Evolutionary conservation across 2,329 filamentous ascomycete species (phyloP).

Genomic region (Neonectria punicea): DNA sequence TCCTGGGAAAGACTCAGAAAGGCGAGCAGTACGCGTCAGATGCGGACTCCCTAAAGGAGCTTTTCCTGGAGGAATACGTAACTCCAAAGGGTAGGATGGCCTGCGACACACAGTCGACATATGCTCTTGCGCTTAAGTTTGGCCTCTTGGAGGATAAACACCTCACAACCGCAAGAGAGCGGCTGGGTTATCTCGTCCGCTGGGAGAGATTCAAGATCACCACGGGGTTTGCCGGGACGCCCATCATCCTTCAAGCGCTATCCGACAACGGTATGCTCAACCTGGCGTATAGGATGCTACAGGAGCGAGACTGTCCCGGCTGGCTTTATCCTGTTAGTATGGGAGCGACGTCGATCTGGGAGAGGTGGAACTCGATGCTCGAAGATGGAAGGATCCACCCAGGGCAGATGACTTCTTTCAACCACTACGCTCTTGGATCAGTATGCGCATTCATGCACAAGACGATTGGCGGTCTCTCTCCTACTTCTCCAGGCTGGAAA

Average conservation of each 20-base stretch:
- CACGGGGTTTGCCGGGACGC: slow-evolving; percentile 56
- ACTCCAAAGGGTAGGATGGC: background rate
- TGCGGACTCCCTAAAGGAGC: background rate
- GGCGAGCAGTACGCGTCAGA: background rate
- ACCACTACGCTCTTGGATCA: slow-evolving; percentile 59
- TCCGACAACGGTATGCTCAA: slow-evolving; percentile 42
- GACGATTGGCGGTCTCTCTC: slow-evolving; percentile 53
- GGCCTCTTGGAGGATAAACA: slow-evolving; percentile 2
- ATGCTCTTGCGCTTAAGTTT: slow-evolving; percentile 4
- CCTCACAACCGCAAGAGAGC: background rate
- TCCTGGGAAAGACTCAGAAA: background rate
- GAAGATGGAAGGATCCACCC: slow-evolving; percentile 55
- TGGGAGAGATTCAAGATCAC: slow-evolving; percentile 44
- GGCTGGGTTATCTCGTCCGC: background rate
- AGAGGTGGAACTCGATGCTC: slow-evolving; percentile 59
- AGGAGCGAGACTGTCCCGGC: slow-evolving; percentile 54
- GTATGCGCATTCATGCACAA: slow-evolving; percentile 58
- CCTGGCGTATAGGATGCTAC: slow-evolving; percentile 57
- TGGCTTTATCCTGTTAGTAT: slow-evolving; percentile 60
- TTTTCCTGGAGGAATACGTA: background rate
- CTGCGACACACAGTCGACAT: slow-evolving; percentile 6
- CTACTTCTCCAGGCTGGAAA: slow-evolving; percentile 53
- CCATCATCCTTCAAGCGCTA: slow-evolving; percentile 49
- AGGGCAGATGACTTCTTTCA: slow-evolving; percentile 59
- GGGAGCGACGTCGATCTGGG: slow-evolving; percentile 60